A percentile compares a stretch with the other conserved stretches of the same genome.
Conservation (phyloP, 2,329 filamentous ascomycete genomes). For the Neophaeococcomyces aloes region DNA sequence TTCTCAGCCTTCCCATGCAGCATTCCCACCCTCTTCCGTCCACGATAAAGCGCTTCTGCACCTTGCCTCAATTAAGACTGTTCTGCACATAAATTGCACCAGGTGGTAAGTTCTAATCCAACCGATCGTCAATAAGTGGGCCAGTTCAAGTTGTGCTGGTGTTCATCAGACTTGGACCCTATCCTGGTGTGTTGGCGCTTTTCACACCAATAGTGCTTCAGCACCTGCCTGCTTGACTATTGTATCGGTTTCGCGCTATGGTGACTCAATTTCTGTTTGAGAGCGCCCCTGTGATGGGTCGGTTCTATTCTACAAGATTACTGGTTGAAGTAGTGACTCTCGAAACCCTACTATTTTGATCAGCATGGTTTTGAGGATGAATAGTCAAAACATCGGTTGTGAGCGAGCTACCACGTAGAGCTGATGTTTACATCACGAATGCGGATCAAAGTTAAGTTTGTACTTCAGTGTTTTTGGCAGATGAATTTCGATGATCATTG, state of each 20-base stretch:
- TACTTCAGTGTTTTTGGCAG: too few relatives aligned
- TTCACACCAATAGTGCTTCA: constrained; percentile 9
- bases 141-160: background rate
- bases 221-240: background rate
- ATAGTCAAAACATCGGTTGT: too few relatives aligned
- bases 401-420: too few relatives aligned
- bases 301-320: background rate
- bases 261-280: constrained; percentile 7
- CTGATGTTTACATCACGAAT: too few relatives aligned
- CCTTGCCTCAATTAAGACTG: constrained; percentile 5
- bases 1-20: constrained; percentile 7
- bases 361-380: too few relatives aligned
- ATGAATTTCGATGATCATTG: too few relatives aligned
- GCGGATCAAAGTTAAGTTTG: too few relatives aligned
- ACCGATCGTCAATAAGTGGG: background rate
- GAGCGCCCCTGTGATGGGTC: constrained; percentile 2
- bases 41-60: constrained; percentile 1
- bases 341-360: too few relatives aligned
- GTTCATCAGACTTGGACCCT: constrained; percentile 6
- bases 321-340: background rate
- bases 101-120: background rate
- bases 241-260: background rate
- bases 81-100: background rate
- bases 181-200: constrained; percentile 7
- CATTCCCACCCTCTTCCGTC: background rate